Percentiles rank a stretch among this genome's conserved stretches.
phyloP scores from a whole-genome alignment of 2,329 filamentous ascomycete genomes.

The Ascochyta viciae-villosae region DNA sequence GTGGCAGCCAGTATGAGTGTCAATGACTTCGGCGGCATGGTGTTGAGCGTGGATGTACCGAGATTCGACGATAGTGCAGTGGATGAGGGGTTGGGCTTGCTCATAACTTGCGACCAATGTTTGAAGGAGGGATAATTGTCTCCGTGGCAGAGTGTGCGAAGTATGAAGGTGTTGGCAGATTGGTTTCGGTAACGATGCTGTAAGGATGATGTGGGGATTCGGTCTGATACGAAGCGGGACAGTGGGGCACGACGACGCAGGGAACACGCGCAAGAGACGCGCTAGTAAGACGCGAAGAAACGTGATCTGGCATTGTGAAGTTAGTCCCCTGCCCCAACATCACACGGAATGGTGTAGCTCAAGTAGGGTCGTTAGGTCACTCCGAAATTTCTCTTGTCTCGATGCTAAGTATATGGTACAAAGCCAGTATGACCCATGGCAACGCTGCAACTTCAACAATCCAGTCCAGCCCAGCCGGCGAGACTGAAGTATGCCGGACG shows the following conservation, averaged over 20 bases:
- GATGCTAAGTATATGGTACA: slow-evolving; percentile 19
- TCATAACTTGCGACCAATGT: slow-evolving; percentile 1
- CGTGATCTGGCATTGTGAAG: slow-evolving; percentile 5
- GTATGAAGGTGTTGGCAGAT: too few relatives aligned
- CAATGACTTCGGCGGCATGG: slow-evolving; percentile 58
- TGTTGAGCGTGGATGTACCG: slow-evolving; percentile 3
- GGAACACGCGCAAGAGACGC: slow-evolving; percentile 13
- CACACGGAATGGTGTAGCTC: neutral
- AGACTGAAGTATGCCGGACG: neutral
- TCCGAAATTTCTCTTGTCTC: neutral
- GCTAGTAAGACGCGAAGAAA: slow-evolving; percentile 18
- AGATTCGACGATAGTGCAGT: neutral
- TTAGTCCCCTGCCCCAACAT: neutral
- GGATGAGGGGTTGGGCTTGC: neutral
- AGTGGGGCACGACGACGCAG: slow-evolving; percentile 7
- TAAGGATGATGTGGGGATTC: slow-evolving; percentile 4
- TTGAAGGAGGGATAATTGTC: too few relatives aligned
- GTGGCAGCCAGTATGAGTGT: slow-evolving; percentile 96
- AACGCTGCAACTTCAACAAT: neutral
- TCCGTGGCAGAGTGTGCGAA: too few relatives aligned
- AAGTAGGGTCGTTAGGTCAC: neutral
- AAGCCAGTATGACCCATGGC: neutral
- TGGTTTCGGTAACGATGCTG: neutral
- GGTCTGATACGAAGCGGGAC: slow-evolving; percentile 7
- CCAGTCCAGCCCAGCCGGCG: neutral